Conservation (phyloP, 1,284 basidiomycete species). For the Farysia itapuensis region DNA sequence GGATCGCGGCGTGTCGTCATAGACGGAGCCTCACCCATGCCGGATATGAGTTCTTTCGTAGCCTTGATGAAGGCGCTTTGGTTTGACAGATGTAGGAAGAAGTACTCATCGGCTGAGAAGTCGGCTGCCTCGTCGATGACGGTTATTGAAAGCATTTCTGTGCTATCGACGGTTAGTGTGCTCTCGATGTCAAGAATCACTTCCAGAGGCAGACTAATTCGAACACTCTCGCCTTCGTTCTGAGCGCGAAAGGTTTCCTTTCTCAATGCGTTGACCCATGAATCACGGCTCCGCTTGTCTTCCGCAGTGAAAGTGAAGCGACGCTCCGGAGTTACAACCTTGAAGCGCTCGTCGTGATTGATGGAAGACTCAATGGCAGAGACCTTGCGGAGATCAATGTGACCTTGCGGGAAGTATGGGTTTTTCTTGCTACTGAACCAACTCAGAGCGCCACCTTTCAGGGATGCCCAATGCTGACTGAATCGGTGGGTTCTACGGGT, state of each 20-base stretch:
- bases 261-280: slow-evolving; percentile 87
- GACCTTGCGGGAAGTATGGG: slow-evolving; percentile 94
- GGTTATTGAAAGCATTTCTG: slow-evolving; percentile 45
- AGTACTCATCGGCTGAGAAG: slow-evolving; percentile 50
- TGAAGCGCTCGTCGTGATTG: slow-evolving; percentile 64
- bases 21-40: too few species aligned
- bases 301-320: slow-evolving; percentile 58
- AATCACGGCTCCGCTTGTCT: slow-evolving; percentile 49
- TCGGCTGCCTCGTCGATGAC: slow-evolving; percentile 43
- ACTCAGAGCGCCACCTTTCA: slow-evolving; percentile 42
- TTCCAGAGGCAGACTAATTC: slow-evolving; percentile 87
- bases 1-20: slow-evolving; percentile 2
- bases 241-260: slow-evolving; percentile 89
- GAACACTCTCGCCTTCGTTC: slow-evolving; percentile 90
- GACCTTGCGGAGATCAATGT: slow-evolving; percentile 87
- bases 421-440: slow-evolving; percentile 66
- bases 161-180: slow-evolving; percentile 61
- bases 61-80: slow-evolving; percentile 18
- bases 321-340: slow-evolving; percentile 55
- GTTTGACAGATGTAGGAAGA: slow-evolving; percentile 42
- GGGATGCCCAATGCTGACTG: slow-evolving; percentile 46
- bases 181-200: slow-evolving; percentile 84
- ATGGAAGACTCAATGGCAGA: slow-evolving; percentile 77
- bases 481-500: slow-evolving; percentile 47
- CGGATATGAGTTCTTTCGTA: slow-evolving; percentile 3